Evolutionary conservation across 257 asterid species (phyloP).

Genomic region (Jasminum sambac): DNA sequence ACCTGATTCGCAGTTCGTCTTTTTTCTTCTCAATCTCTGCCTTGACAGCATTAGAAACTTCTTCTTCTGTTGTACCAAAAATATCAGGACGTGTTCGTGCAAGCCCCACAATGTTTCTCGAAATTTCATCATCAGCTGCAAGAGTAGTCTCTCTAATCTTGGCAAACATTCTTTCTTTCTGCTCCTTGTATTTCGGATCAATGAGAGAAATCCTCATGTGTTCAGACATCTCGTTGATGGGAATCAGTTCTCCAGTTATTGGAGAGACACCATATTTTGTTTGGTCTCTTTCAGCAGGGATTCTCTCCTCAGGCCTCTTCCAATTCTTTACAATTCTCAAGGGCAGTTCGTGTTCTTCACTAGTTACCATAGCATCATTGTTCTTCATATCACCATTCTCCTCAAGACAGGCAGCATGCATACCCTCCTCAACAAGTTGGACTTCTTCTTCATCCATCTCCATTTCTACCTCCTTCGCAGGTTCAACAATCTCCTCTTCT

Average conservation of each 20-base stretch:
- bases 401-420: constrained; percentile 79
- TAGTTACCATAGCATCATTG: constrained; percentile 40
- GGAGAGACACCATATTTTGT: constrained; percentile 81
- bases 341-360: constrained; percentile 76
- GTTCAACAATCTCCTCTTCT: constrained; percentile 76
- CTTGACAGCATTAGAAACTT: constrained; percentile 92
- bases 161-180: constrained; percentile 97
- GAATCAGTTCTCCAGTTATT: constrained; percentile 84
- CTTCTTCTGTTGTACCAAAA: constrained; percentile 97
- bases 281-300: constrained; percentile 80
- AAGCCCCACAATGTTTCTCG: constrained; percentile 89
- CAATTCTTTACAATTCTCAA: constrained; percentile 92
- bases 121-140: constrained; percentile 92
- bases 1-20: constrained; percentile 92
- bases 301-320: constrained; percentile 94
- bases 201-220: constrained; percentile 95
- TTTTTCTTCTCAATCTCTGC: constrained; percentile 94
- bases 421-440: constrained; percentile 90
- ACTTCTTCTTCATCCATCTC: constrained; percentile 99
- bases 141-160: constrained; percentile 91
- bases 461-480: constrained; percentile 94
- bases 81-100: constrained; percentile 94
- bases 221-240: constrained; percentile 87
- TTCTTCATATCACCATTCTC: constrained; percentile 54
- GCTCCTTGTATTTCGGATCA: constrained; percentile 94